These are phyloP conservation scores for Ganoderma sinense DNA, from an alignment of 1,284 basidiomycete genomes.

Conservation along the genomic window DNA sequence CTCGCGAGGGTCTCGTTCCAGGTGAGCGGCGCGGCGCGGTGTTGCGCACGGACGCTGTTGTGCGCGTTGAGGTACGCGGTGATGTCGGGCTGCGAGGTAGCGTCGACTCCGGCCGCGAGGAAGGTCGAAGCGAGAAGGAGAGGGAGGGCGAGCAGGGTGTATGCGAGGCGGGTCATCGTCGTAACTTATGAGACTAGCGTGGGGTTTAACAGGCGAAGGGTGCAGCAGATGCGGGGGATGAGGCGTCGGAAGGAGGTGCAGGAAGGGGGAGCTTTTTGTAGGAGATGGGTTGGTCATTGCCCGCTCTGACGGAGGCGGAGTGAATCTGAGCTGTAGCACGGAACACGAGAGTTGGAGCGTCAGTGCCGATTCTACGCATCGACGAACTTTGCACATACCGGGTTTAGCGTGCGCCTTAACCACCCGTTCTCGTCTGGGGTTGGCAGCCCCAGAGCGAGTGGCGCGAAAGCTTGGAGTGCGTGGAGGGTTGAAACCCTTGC, in stretches of 20 bases:
- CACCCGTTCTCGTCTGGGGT: neutral
- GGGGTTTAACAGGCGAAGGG: constrained; percentile 29
- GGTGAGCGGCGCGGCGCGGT: constrained; percentile 63
- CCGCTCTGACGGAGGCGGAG: neutral
- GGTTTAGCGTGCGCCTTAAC: neutral
- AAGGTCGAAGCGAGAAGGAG: constrained; percentile 44
- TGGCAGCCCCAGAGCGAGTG: neutral
- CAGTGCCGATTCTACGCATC: neutral
- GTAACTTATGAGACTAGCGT: neutral
- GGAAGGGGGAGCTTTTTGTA: constrained; percentile 17
- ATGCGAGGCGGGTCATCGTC: constrained; percentile 51
- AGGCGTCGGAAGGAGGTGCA: constrained; percentile 20
- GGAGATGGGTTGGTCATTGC: neutral
- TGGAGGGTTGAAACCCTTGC: neutral
- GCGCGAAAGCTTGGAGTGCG: neutral
- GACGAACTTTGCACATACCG: constrained; percentile 13
- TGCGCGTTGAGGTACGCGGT: constrained; percentile 59
- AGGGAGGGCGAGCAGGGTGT: constrained; percentile 46
- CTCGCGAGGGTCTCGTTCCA: constrained; percentile 64
- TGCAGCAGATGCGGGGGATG: constrained; percentile 13
- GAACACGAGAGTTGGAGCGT: constrained; percentile 3
- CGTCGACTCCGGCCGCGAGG: constrained; percentile 32
- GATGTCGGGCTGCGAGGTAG: constrained; percentile 42
- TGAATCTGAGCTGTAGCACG: neutral
- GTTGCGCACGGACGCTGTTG: constrained; percentile 64